These are phyloP conservation scores for Asterophora lycoperdoides DNA, from an alignment of 768 basidiomycete species.

Conservation along the genomic window DNA sequence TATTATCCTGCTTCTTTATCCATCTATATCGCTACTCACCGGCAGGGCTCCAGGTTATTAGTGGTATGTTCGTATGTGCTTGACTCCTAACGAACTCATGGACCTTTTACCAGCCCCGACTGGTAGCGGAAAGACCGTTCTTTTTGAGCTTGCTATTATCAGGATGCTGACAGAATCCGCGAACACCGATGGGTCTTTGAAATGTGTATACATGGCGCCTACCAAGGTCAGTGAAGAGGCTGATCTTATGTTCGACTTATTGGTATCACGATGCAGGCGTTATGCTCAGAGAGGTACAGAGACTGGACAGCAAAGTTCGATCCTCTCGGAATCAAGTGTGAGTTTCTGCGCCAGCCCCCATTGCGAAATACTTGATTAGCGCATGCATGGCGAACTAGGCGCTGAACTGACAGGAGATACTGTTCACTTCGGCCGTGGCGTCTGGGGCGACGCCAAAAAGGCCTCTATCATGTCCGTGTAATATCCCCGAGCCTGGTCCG, in stretches of 20 bases:
- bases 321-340: conserved; percentile 72
- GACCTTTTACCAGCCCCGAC: conserved; percentile 69
- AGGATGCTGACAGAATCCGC: conserved; percentile 52
- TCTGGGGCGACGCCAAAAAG: conserved; percentile 70
- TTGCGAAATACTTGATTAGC: background rate
- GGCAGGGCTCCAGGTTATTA: conserved; percentile 53
- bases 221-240: conserved; percentile 58
- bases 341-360: conserved; percentile 11
- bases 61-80: conserved; percentile 39
- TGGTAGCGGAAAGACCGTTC: conserved; percentile 91
- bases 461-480: conserved; percentile 71
- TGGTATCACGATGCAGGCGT: conserved; percentile 46
- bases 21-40: conserved; percentile 1
- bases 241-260: background rate
- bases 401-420: conserved; percentile 94
- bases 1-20: conserved; percentile 25
- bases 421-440: conserved; percentile 54
- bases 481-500: background rate
- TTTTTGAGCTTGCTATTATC: conserved; percentile 91
- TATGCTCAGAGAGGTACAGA: conserved; percentile 77
- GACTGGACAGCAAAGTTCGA: conserved; percentile 87
- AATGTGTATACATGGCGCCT: conserved; percentile 90
- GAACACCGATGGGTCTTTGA: conserved; percentile 34
- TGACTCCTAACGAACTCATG: background rate
- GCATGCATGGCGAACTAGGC: conserved; percentile 49